Evolutionary conservation across 2,329 filamentous ascomycete genomes (phyloP).

Genomic region (Aspergillus sp.): DNA sequence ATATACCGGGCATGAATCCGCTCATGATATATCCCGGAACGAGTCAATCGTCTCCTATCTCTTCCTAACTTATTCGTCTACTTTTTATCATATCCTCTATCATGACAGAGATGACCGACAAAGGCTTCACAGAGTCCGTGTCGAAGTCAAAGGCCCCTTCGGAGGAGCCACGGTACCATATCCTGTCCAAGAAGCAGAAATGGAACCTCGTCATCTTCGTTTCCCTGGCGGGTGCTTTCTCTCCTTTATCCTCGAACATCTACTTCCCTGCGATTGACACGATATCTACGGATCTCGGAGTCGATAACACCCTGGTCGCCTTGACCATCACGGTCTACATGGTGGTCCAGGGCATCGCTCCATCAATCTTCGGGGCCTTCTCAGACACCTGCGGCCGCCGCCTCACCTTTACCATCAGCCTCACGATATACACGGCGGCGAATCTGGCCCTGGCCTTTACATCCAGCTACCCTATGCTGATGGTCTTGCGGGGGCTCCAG

Average conservation of each 20-base stretch:
- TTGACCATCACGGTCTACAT: constrained; percentile 47
- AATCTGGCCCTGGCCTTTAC: constrained; percentile 45
- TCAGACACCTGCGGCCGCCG: constrained; percentile 50
- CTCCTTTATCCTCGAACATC: constrained; percentile 46
- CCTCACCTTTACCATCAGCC: constrained; percentile 46
- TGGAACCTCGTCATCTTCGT: constrained; percentile 37
- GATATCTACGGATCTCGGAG: constrained; percentile 24
- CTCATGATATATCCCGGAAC: neutral
- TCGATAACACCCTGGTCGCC: constrained; percentile 29
- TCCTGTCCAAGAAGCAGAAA: constrained; percentile 36
- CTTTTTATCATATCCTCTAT: neutral
- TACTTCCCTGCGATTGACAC: constrained; percentile 45
- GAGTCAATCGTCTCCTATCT: neutral
- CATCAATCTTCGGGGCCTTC: constrained; percentile 50
- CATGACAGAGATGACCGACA: neutral
- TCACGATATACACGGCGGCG: constrained; percentile 48
- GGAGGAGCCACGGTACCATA: constrained; percentile 24
- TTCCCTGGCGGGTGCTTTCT: constrained; percentile 21
- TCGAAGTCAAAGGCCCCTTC: too few relatives aligned
- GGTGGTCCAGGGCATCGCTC: constrained; percentile 52
- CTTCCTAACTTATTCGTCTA: neutral
- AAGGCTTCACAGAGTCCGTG: neutral
- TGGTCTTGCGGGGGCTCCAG: constrained; percentile 8
- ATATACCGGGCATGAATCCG: neutral
- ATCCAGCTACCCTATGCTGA: constrained; percentile 9